phyloP scores from a whole-genome alignment of 179 eudicot genomes.

The Gypsophila paniculata region DNA sequence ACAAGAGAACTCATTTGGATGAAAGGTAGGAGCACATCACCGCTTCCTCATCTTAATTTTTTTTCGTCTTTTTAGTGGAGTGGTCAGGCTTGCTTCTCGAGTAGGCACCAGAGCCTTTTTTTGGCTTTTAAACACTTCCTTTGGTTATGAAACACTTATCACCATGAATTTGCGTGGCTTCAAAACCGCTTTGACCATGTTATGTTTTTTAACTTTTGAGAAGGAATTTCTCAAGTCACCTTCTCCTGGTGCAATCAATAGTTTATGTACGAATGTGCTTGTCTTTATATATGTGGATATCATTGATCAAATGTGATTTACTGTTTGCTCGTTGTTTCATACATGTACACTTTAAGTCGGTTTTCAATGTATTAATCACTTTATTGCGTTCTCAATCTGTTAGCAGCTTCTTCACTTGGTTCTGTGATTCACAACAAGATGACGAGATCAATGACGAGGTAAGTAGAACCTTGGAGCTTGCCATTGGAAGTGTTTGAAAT shows the following conservation, averaged over 20 bases:
- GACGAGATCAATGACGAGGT: conserved; percentile 80
- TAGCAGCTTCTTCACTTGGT: conserved; percentile 96
- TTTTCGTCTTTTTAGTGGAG: too few relatives aligned
- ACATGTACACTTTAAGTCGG: background rate
- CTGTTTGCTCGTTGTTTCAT: background rate
- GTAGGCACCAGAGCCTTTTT: too few relatives aligned
- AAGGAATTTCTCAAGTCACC: background rate
- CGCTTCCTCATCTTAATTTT: background rate
- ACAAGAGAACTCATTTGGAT: conserved; percentile 70
- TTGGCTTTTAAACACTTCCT: too few relatives aligned
- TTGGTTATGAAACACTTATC: too few relatives aligned
- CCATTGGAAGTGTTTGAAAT: background rate
- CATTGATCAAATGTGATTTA: background rate
- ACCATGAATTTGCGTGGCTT: too few relatives aligned
- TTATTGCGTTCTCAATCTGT: background rate
- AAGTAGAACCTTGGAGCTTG: background rate
- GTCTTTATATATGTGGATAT: background rate
- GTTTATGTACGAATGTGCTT: too few relatives aligned
- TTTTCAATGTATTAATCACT: background rate
- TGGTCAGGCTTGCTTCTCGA: too few relatives aligned
- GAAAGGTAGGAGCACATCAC: conserved; percentile 51
- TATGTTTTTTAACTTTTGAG: background rate
- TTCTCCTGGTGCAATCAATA: background rate
- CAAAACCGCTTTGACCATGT: too few relatives aligned
- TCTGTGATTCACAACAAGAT: conserved; percentile 49